Percentiles rank a stretch among this genome's conserved stretches.
Evolutionary conservation across 2,329 filamentous ascomycete species (phyloP).

Genomic region (Coniochaeta sp.): DNA sequence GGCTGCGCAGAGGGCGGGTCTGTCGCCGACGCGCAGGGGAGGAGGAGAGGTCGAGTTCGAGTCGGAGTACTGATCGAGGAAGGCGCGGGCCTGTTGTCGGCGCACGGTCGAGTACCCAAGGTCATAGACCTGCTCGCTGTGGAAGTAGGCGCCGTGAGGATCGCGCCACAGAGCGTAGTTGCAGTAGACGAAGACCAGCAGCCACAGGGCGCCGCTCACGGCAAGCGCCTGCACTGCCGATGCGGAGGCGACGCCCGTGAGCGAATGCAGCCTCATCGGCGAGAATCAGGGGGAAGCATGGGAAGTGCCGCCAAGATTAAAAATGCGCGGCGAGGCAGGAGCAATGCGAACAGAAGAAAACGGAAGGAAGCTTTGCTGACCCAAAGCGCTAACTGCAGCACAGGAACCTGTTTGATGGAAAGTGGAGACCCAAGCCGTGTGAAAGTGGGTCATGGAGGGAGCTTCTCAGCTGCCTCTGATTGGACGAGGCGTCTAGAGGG

Average conservation of each 20-base stretch:
- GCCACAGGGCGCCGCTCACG: constrained; percentile 4
- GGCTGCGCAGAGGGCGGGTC: constrained; percentile 8
- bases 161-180: constrained; percentile 10
- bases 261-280: not conserved
- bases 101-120: constrained; percentile 9
- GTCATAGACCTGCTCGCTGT: constrained; percentile 8
- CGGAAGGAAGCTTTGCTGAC: too few species aligned
- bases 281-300: not conserved
- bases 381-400: too few species aligned
- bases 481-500: too few species aligned
- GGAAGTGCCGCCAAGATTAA: not conserved
- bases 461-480: not conserved
- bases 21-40: not conserved
- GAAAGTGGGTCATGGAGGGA: not conserved
- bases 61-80: constrained; percentile 2
- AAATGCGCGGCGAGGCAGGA: not conserved
- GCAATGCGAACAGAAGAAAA: not conserved
- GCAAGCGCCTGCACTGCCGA: not conserved
- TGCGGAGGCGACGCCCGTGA: not conserved
- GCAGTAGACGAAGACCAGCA: constrained; percentile 9
- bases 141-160: constrained; percentile 11
- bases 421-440: too few species aligned
- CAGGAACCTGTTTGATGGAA: too few species aligned
- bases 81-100: constrained; percentile 6
- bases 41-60: not conserved